phyloP scores from a whole-genome alignment of 495 filamentous ascomycete species.

The Neurospora sp. region DNA sequence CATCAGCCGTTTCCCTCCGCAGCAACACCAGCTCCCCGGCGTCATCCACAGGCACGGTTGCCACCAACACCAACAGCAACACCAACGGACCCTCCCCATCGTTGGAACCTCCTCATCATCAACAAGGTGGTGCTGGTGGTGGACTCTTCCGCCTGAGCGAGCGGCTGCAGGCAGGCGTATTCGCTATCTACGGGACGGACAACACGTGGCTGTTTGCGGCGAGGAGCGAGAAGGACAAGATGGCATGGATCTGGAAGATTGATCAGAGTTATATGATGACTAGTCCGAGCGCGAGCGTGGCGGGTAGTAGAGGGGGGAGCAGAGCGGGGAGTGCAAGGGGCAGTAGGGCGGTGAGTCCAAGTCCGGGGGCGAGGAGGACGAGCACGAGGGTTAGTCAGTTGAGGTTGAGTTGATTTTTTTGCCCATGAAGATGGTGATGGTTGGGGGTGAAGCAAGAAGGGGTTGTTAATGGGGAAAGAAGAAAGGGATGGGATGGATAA shows the following conservation, averaged over 20 bases:
- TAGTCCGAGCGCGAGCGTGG: constrained; percentile 15
- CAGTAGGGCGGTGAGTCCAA: constrained; percentile 10
- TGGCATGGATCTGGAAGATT: constrained; percentile 87
- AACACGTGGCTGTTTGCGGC: constrained; percentile 94
- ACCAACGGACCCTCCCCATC: constrained; percentile 19
- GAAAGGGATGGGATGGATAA: not conserved
- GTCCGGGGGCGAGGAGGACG: not conserved
- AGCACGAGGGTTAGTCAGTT: not conserved
- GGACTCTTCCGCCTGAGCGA: constrained; percentile 35
- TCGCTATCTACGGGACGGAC: constrained; percentile 84
- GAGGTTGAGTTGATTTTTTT: not conserved
- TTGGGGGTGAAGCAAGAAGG: not conserved
- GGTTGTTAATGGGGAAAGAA: not conserved
- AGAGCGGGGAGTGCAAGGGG: not conserved
- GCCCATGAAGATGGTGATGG: not conserved
- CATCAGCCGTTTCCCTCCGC: not conserved
- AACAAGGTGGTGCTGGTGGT: constrained; percentile 13
- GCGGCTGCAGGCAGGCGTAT: constrained; percentile 59
- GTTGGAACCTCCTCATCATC: constrained; percentile 20
- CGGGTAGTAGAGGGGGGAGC: not conserved
- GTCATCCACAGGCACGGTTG: constrained; percentile 17
- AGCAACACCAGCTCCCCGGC: not conserved
- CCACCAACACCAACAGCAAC: constrained; percentile 3
- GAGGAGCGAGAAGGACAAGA: constrained; percentile 75
- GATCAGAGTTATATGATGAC: constrained; percentile 40